Evolutionary conservation across 2,329 filamentous ascomycete genomes (phyloP).

Genomic region (Mollisia scopiformis): DNA sequence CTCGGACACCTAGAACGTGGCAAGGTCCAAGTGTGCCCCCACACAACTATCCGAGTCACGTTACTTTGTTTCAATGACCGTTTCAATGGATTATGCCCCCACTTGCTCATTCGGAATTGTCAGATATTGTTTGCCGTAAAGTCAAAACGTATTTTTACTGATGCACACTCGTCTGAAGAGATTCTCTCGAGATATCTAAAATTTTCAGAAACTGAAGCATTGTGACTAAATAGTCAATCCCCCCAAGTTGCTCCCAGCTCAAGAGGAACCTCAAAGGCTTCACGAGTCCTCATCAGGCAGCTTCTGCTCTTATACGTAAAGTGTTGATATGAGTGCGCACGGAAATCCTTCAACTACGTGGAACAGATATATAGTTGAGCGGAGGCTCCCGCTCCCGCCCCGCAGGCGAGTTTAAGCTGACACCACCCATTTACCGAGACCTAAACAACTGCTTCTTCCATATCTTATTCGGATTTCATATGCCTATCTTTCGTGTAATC

Average conservation of each 20-base stretch:
- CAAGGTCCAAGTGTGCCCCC: not conserved
- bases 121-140: not conserved
- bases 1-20: not conserved
- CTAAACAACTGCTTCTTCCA: not conserved
- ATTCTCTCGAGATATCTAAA: not conserved
- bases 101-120: not conserved
- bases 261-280: not conserved
- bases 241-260: not conserved
- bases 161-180: not conserved
- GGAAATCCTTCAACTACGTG: too few relatives aligned
- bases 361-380: not conserved
- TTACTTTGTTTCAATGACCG: not conserved
- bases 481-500: too few relatives aligned
- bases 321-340: not conserved
- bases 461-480: too few relatives aligned
- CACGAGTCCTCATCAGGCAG: too few relatives aligned
- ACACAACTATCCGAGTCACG: not conserved
- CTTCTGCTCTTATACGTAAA: too few relatives aligned
- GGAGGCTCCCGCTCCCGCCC: not conserved
- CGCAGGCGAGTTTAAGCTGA: not conserved
- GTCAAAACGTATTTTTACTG: not conserved
- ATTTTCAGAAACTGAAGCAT: not conserved
- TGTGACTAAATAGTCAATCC: not conserved
- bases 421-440: not conserved
- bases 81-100: conserved; percentile 1